These are phyloP conservation scores for Penicillium fimorum DNA, from an alignment of 495 filamentous ascomycete species.

Conservation along the genomic window DNA sequence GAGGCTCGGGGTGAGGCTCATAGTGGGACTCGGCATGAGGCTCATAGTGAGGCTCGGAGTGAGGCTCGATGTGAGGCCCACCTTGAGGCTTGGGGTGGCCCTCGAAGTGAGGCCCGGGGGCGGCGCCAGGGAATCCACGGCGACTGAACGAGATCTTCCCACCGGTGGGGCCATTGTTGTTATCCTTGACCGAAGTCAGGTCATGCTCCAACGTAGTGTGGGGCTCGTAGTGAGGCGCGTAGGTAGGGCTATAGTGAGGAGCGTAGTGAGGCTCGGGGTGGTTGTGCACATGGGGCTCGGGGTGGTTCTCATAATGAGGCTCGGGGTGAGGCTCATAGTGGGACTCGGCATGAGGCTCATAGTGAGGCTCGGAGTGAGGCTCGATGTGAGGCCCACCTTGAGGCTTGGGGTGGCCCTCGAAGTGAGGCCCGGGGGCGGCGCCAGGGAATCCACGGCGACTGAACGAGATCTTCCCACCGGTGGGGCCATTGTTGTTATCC, in stretches of 20 bases:
- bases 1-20: not conserved
- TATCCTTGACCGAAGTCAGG: not conserved
- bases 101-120: no score
- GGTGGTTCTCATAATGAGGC: not conserved
- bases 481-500: not conserved
- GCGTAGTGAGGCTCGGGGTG: not conserved
- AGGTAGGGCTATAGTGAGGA: not conserved
- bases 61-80: not conserved
- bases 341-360: not conserved
- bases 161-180: not conserved
- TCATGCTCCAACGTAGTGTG: not conserved
- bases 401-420: slow-evolving; percentile 1
- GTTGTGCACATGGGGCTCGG: not conserved
- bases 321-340: not conserved
- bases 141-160: slow-evolving; percentile 15
- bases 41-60: not conserved
- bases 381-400: no score
- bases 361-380: not conserved
- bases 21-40: not conserved
- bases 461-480: not conserved
- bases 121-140: no score
- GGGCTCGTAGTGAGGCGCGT: slow-evolving; percentile 1
- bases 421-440: not conserved
- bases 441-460: no score
- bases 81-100: not conserved